These are phyloP conservation scores for Centrapalus pauciflorus DNA, from an alignment of 129 eudicot genomes.

Conservation along the genomic window DNA sequence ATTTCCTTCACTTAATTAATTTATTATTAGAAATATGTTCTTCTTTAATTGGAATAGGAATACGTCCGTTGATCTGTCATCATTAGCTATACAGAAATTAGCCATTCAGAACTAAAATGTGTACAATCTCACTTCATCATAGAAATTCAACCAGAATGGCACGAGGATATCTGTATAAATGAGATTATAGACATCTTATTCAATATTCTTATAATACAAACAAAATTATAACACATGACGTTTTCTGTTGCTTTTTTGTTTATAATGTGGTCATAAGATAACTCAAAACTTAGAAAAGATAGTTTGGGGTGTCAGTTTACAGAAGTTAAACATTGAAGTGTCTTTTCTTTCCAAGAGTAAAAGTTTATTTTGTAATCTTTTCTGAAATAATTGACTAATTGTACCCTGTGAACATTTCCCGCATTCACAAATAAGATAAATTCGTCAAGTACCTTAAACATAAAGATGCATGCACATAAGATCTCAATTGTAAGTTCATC, in stretches of 20 bases:
- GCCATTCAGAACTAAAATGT: too few relatives aligned
- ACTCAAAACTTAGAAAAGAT: neutral
- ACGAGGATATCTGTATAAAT: neutral
- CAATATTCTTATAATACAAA: neutral
- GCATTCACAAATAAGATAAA: neutral
- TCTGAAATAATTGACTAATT: neutral
- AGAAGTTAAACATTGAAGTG: neutral
- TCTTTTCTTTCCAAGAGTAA: neutral
- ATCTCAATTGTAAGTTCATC: neutral
- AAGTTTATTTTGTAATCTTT: neutral
- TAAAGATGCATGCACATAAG: constrained; percentile 6
- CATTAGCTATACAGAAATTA: too few relatives aligned
- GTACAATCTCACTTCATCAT: too few relatives aligned
- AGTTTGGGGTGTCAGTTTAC: neutral
- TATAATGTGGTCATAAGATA: neutral
- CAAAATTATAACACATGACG: neutral
- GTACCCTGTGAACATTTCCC: neutral
- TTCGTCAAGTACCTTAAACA: too few relatives aligned
- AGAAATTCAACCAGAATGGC: neutral
- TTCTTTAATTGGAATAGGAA: neutral
- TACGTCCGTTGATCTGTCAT: too few relatives aligned
- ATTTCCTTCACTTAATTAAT: neutral
- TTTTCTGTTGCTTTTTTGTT: neutral
- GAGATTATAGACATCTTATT: neutral
- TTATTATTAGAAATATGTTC: neutral